Percentiles rank a stretch among this genome's conserved stretches.
Evolutionary conservation across 2,329 filamentous ascomycete genomes (phyloP).

Genomic region (Cladorrhinum sp.): DNA sequence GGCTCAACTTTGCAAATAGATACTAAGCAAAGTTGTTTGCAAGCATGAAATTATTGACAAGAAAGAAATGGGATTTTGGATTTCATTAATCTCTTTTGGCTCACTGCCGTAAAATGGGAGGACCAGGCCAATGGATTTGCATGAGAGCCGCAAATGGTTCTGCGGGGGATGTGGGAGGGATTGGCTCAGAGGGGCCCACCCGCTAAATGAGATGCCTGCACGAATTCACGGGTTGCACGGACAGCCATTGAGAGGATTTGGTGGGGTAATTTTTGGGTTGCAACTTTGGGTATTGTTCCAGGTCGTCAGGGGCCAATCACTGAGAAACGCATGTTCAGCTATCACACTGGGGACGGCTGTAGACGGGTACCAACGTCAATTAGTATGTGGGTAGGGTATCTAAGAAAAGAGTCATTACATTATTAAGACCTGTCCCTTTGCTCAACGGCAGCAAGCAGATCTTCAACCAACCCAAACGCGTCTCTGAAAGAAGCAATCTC

Average conservation of each 20-base stretch:
- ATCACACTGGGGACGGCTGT: not conserved
- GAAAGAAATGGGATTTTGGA: conserved; percentile 2
- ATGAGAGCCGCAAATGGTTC: not conserved
- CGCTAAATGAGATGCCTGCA: conserved; percentile 14
- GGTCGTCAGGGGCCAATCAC: conserved; percentile 18
- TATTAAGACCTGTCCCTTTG: not conserved
- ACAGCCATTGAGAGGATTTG: conserved; percentile 3
- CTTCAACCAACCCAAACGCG: conserved; percentile 21
- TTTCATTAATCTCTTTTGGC: not conserved
- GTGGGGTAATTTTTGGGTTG: conserved; percentile 17
- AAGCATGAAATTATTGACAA: not conserved
- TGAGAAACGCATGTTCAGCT: conserved; percentile 20
- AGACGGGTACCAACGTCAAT: not conserved
- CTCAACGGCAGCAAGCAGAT: conserved; percentile 23
- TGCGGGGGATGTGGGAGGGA: conserved; percentile 12
- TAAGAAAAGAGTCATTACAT: too few relatives aligned
- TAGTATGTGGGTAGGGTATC: not conserved
- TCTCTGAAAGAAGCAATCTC: conserved; percentile 26
- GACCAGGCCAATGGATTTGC: conserved; percentile 17
- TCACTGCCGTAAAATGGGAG: conserved; percentile 8
- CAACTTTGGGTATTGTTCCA: conserved; percentile 15
- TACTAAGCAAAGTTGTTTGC: not conserved
- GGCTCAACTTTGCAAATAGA: conserved; percentile 1
- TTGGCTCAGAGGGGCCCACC: conserved; percentile 21
- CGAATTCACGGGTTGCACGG: conserved; percentile 9